Conservation (phyloP, 164 flowering plant species). For the Vitis riparia region DNA sequence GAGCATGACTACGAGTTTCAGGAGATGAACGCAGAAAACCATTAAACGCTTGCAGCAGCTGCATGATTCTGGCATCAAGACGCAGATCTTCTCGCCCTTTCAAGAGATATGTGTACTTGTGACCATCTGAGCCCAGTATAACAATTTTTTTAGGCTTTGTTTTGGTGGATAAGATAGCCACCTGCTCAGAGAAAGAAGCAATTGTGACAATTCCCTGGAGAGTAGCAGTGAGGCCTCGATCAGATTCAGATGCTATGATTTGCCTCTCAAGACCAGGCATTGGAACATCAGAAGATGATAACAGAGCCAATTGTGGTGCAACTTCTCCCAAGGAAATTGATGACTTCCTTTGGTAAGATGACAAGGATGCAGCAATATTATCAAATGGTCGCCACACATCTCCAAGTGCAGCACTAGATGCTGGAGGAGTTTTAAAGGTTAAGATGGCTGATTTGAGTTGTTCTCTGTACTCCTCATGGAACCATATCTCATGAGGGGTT, state of each 20-base stretch:
- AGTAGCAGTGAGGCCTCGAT: constrained; percentile 32
- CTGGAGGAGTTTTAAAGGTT: constrained; percentile 75
- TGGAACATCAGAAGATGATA: constrained; percentile 88
- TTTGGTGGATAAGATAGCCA: constrained; percentile 82
- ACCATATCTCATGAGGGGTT: constrained; percentile 95
- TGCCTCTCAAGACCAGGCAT: constrained; percentile 98
- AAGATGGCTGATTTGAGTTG: constrained; percentile 75
- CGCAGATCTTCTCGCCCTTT: constrained; percentile 98
- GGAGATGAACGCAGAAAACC: constrained; percentile 66
- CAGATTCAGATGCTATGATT: constrained; percentile 50
- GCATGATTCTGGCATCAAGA: constrained; percentile 99
- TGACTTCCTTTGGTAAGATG: constrained; percentile 83
- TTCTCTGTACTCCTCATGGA: constrained; percentile 68
- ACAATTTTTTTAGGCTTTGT: constrained; percentile 92
- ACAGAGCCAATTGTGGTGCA: constrained; percentile 73
- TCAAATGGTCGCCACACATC: constrained; percentile 97
- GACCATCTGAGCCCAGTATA: constrained; percentile 87
- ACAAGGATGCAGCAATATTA: constrained; percentile 74
- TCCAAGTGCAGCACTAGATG: constrained; percentile 68
- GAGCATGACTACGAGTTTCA: constrained; percentile 43
- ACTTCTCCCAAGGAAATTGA: constrained; percentile 76
- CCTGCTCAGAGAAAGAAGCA: constrained; percentile 78
- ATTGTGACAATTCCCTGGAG: constrained; percentile 70
- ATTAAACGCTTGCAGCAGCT: constrained; percentile 88
- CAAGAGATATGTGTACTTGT: constrained; percentile 83